Evolutionary conservation across 805 yeast species (phyloP).

Genomic region (Citeromyces matritensis): DNA sequence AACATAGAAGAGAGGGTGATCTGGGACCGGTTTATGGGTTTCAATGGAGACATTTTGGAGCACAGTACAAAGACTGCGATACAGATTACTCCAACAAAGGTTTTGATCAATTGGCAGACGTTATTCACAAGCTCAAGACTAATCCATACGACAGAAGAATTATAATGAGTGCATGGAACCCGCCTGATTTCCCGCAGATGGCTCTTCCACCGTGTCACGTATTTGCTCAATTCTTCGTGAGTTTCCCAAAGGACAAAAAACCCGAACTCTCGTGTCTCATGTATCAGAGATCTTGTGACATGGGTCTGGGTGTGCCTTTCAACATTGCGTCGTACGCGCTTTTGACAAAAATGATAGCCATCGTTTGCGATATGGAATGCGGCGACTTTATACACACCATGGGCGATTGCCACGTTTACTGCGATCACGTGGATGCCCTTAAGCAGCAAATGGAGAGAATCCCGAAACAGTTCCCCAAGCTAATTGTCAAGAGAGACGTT

Average conservation of each 20-base stretch:
- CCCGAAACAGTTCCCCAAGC: conserved; percentile 73
- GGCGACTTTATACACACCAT: conserved; percentile 91
- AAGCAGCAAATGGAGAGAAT: conserved; percentile 61
- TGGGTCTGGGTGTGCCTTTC: conserved; percentile 99
- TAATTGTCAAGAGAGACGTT: conserved; percentile 55
- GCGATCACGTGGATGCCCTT: conserved; percentile 86
- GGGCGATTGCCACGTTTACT: conserved; percentile 95
- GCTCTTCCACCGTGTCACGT: conserved; percentile 99
- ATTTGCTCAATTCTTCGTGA: conserved; percentile 88
- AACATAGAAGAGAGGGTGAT: conserved; percentile 79
- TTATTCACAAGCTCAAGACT: conserved; percentile 65
- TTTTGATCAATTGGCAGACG: conserved; percentile 72
- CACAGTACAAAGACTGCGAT: conserved; percentile 76
- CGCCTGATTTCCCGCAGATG: conserved; percentile 87
- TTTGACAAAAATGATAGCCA: conserved; percentile 88
- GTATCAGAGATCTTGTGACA: conserved; percentile 97
- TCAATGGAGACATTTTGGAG: conserved; percentile 99
- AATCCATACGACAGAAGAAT: conserved; percentile 93
- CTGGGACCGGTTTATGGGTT: conserved; percentile 97
- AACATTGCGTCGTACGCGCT: conserved; percentile 95
- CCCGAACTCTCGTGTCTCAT: conserved; percentile 76
- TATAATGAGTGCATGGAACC: conserved; percentile 96
- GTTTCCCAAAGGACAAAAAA: conserved; percentile 44
- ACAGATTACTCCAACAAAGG: conserved; percentile 83
- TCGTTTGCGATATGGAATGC: conserved; percentile 86